Evolutionary conservation across 2,329 filamentous ascomycete species (phyloP).

Genomic region (Phoma sp.): DNA sequence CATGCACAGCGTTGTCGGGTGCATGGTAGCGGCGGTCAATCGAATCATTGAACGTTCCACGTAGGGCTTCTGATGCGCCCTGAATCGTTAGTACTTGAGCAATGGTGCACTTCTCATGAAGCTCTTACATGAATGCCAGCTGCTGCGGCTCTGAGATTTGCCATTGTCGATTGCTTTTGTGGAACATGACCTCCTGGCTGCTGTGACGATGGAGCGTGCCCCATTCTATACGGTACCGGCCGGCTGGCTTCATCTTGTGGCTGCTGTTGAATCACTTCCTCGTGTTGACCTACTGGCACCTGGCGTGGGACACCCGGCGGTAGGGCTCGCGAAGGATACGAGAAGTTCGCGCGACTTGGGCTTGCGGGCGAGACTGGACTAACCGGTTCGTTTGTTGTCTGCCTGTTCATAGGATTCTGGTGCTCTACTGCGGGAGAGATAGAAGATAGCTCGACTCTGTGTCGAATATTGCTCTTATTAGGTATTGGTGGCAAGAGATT

Average conservation of each 20-base stretch:
- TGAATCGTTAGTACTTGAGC: constrained; percentile 19
- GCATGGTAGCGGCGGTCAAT: constrained; percentile 39
- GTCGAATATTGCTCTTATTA: constrained; percentile 43
- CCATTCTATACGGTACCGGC: constrained; percentile 30
- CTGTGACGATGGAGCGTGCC: constrained; percentile 21
- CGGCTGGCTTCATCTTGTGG: constrained; percentile 21
- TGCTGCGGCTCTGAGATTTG: constrained; percentile 43
- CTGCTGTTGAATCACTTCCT: constrained; percentile 6
- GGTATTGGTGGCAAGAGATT: constrained; percentile 41
- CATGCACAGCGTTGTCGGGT: constrained; percentile 33
- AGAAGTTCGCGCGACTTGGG: constrained; percentile 42
- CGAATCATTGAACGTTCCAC: constrained; percentile 42
- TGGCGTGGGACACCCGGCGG: constrained; percentile 42
- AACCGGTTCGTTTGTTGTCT: constrained; percentile 25
- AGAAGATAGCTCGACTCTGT: constrained; percentile 43
- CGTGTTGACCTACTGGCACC: constrained; percentile 21
- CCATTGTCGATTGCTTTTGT: constrained; percentile 38
- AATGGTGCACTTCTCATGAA: too few relatives aligned
- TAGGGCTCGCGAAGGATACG: constrained; percentile 41
- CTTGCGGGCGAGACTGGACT: constrained; percentile 37
- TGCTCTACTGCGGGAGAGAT: constrained; percentile 41
- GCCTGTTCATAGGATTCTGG: constrained; percentile 40
- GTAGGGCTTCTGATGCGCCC: constrained; percentile 45
- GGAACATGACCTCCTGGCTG: constrained; percentile 7
- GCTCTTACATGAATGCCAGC: constrained; percentile 45